Evolutionary conservation across 768 basidiomycete genomes (phyloP), one percentile per base, ranked within the genome.

Genomic region (Sarcodon aspratus): DNA sequence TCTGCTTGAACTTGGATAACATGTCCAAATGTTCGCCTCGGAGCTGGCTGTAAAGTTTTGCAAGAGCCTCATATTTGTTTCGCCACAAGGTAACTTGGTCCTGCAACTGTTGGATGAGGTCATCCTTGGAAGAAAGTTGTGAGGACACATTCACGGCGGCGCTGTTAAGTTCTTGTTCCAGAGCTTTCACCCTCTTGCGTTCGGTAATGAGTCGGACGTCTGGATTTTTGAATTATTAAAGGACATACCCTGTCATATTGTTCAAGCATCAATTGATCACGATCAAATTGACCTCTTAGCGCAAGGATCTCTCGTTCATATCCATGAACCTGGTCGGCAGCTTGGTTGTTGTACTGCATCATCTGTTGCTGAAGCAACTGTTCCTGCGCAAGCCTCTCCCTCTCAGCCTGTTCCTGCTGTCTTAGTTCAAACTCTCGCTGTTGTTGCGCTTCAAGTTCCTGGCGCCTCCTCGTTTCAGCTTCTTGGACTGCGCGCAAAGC

Each of bases 61-160:
- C 96, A 50, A 99, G 74, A 0, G 95, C 91, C 63, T 99, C 96
- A 64, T 99, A 99, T 67, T 99, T 99, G 71, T 90, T 94, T 49
- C 92, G 84, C 96, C 96, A 99, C 11, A 95, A 69, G 3, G 79
- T 87, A 54, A 97, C 94, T 67, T 99, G 96, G 59, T 96, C 90
- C 60, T 98, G 95, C 3, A 99, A 76, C 61, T 94, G 91, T 60
- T 82, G 83, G 65, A 98, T 95, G 59, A 98, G 69, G 11, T 96
- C 93, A 62, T 99, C 96, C 64, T 98, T 99, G 12, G 92, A 85
- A 46, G 70, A 61, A 69, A 96, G 74, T 64, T 98, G 96, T 4
- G 87, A 82, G 52, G 77, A 79, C 53, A 95, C 76, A 59, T 93
- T 91, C 53, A 73, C 69, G 18, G 75, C 72, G 56, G 90, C 76